Evolutionary conservation across 108 stramenopile species (phyloP).

Genomic region (Parmales sp.): DNA sequence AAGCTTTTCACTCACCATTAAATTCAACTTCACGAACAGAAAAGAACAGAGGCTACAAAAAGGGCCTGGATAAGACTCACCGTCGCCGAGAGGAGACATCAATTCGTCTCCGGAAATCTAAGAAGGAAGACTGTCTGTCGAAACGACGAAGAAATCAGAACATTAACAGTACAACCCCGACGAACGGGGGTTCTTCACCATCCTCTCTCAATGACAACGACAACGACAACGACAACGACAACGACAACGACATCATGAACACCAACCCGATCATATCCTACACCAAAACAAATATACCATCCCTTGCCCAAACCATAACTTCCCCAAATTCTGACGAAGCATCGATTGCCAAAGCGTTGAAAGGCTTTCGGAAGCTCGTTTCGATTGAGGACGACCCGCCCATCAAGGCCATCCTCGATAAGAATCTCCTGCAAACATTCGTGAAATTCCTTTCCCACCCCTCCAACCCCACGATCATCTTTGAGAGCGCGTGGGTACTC

Average conservation of each 20-base stretch:
- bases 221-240: no score
- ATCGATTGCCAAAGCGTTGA: constrained; percentile 33
- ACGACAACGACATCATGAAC: no score
- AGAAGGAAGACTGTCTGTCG: constrained; percentile 52
- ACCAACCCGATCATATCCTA: no score
- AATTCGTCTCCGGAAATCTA: constrained; percentile 56
- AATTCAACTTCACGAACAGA: not conserved
- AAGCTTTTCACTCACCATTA: constrained; percentile 1
- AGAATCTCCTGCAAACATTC: constrained; percentile 57
- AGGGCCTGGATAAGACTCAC: constrained; percentile 33
- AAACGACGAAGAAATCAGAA: constrained; percentile 39
- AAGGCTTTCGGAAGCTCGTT: constrained; percentile 67
- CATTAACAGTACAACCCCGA: not conserved
- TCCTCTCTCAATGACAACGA: not conserved
- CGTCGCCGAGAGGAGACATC: constrained; percentile 62
- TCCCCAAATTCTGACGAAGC: constrained; percentile 27
- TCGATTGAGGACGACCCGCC: constrained; percentile 72
- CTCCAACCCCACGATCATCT: constrained; percentile 49
- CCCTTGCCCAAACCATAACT: no score
- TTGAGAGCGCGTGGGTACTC: constrained; percentile 89
- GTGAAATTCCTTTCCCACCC: constrained; percentile 45
- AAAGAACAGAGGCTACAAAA: constrained; percentile 28
- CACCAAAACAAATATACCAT: no score
- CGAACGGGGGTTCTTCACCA: not conserved
- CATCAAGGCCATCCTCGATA: constrained; percentile 55